Evolutionary conservation across 495 filamentous ascomycete genomes (phyloP), one percentile per base, ranked within the genome.

Genomic region (Lichenothelia convexa): DNA sequence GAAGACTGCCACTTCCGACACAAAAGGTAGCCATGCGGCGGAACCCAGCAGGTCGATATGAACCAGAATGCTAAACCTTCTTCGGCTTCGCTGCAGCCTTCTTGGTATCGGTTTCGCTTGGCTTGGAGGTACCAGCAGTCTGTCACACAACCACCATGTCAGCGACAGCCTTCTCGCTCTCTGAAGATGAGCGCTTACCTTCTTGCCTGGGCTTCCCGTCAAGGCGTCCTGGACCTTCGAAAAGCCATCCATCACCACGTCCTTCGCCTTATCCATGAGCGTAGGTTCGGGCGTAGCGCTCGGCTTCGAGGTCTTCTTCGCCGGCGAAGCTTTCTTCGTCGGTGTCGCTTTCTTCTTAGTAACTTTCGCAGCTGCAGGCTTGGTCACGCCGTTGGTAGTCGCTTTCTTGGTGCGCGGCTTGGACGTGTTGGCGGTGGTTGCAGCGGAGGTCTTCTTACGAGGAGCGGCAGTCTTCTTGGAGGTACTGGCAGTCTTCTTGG

Each of bases 371-470:
- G 24, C 15, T 2, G 24, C 24, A 18, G 31, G 8, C 44, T 44
- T 46, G 24, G 41, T 20, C 3, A 43, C 40, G 12, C 43, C 20
- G 12, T 41, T 41, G 22, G 34, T 37, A 16, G 39, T 18, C 18
- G 31, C 26, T 20, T 30, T 43, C 33, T 37, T 43, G 20, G 43
- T 42, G 38, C 50, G 48, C n/a, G 50, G 50, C 46, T 54, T 54
- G 7, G 35, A 41, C 35, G 50, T 54, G 40, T 54, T 54, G 21
- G 50, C 50, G 27, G 41, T 46, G 13, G 26, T 26, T 11, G 36
- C 11, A 13, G 36, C 17, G 38, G 47, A 30, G 2, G 12, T 33
- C 41, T 45, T 49, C 32, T 41, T 44, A 18, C 9, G 11, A 11
- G n/a, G n/a, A 31, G 38, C 15, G 21, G 43, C 21, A 8, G 40